Percentiles rank a stretch among this genome's conserved stretches.
These are phyloP conservation scores for Ceratobasidium sp. DNA, from an alignment of 1,284 basidiomycete species.

Conservation along the genomic window DNA sequence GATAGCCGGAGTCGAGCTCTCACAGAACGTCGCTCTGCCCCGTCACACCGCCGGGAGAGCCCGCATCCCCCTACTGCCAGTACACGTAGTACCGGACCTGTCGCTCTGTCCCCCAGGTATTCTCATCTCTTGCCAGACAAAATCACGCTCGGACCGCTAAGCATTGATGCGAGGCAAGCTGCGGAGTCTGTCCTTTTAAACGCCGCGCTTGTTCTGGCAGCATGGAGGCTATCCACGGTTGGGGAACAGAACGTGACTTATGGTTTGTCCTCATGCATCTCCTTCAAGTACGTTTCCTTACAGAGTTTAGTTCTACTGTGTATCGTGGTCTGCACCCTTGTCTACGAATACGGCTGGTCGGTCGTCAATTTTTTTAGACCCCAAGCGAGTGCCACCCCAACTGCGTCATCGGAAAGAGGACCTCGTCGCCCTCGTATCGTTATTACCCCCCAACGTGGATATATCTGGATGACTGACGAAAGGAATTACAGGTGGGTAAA, in stretches of 20 bases:
- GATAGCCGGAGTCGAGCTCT: slow-evolving; percentile 7
- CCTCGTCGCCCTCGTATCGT: slow-evolving; percentile 53
- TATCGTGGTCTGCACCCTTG: slow-evolving; percentile 62
- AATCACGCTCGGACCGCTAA: slow-evolving; percentile 5
- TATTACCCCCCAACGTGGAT: slow-evolving; percentile 62
- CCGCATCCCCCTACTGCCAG: slow-evolving; percentile 9
- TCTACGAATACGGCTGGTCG: slow-evolving; percentile 67
- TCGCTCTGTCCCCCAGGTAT: background rate
- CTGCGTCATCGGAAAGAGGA: slow-evolving; percentile 50
- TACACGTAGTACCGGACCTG: slow-evolving; percentile 9
- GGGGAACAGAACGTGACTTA: slow-evolving; percentile 47
- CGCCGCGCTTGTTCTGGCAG: slow-evolving; percentile 60
- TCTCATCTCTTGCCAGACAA: slow-evolving; percentile 7
- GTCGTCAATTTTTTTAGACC: slow-evolving; percentile 46
- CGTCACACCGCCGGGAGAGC: slow-evolving; percentile 28
- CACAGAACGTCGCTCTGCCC: background rate
- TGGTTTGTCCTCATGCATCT: slow-evolving; percentile 46
- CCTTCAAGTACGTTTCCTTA: slow-evolving; percentile 39
- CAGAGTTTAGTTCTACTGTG: slow-evolving; percentile 62
- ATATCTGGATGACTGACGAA: slow-evolving; percentile 84
- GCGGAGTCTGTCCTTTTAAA: slow-evolving; percentile 64
- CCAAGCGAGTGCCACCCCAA: slow-evolving; percentile 42
- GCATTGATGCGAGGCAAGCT: slow-evolving; percentile 63
- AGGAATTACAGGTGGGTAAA: slow-evolving; percentile 75
- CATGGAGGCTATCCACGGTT: slow-evolving; percentile 48